Percentiles rank a stretch among this genome's conserved stretches.
These are phyloP conservation scores for Phaffia rhodozyma DNA, from an alignment of 1,284 basidiomycete species.

Conservation along the genomic window DNA sequence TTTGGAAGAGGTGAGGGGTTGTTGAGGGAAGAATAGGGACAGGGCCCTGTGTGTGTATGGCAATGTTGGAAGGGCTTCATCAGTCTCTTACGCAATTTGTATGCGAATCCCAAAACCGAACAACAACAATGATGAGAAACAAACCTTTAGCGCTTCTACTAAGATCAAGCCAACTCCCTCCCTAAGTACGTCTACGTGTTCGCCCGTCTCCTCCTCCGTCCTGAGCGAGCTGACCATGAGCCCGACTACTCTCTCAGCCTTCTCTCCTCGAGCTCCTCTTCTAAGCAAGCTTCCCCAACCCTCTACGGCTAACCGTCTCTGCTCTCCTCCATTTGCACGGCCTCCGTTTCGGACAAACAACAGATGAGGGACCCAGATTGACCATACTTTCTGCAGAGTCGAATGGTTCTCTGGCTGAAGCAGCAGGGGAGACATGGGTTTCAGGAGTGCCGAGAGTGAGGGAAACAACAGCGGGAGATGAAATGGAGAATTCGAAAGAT, in stretches of 20 bases:
- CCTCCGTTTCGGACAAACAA: constrained; percentile 46
- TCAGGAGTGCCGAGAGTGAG: constrained; percentile 9
- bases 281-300: constrained; percentile 57
- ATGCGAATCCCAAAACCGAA: no score
- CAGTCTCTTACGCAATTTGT: constrained; percentile 22
- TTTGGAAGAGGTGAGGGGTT: constrained; percentile 49
- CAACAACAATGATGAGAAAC: constrained; percentile 19
- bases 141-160: constrained; percentile 58
- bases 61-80: not conserved
- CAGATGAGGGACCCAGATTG: constrained; percentile 47
- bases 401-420: constrained; percentile 15
- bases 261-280: constrained; percentile 44
- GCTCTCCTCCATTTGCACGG: constrained; percentile 2
- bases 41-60: constrained; percentile 44
- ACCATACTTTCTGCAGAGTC: constrained; percentile 41
- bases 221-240: constrained; percentile 7
- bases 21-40: constrained; percentile 67
- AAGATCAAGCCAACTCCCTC: constrained; percentile 55
- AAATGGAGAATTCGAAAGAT: constrained; percentile 59
- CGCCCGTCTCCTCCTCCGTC: constrained; percentile 21
- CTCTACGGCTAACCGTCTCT: constrained; percentile 47
- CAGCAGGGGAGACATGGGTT: constrained; percentile 11
- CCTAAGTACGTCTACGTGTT: constrained; percentile 34
- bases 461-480: constrained; percentile 34
- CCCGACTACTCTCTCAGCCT: constrained; percentile 43